Conservation (phyloP, 1,284 basidiomycete genomes). For the Pulveroboletus ridleyi region DNA sequence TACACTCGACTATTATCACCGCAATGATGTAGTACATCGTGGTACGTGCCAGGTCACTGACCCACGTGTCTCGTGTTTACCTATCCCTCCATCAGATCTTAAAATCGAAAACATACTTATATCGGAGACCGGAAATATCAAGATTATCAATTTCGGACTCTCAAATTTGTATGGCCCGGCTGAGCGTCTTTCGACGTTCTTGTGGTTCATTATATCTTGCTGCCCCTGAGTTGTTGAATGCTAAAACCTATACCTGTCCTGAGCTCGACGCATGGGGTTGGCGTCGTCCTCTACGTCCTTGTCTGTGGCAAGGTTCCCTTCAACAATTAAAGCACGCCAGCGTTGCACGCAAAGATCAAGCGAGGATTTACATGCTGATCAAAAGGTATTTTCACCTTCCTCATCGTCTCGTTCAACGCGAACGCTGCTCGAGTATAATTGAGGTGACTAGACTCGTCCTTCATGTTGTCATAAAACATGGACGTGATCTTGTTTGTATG, state of each 20-base stretch:
- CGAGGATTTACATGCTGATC: slow-evolving; percentile 63
- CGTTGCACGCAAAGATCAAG: slow-evolving; percentile 99
- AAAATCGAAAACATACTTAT: slow-evolving; percentile 99
- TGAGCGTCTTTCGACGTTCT: slow-evolving; percentile 89
- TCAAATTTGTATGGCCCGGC: slow-evolving; percentile 96
- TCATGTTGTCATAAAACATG: too few relatives aligned
- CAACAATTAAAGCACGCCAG: slow-evolving; percentile 99
- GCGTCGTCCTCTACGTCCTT: slow-evolving; percentile 96
- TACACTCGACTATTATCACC: slow-evolving; percentile 96
- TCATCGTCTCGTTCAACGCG: too few relatives aligned
- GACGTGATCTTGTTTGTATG: too few relatives aligned
- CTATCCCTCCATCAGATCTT: slow-evolving; percentile 60
- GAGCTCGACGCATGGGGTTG: slow-evolving; percentile 99
- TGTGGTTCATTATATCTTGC: slow-evolving; percentile 99
- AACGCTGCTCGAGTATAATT: too few relatives aligned
- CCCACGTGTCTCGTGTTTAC: slow-evolving; percentile 20
- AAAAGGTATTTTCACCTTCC: too few relatives aligned
- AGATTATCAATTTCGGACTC: slow-evolving; percentile 99
- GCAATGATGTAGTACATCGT: slow-evolving; percentile 97
- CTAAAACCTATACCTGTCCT: slow-evolving; percentile 95
- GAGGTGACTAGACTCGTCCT: too few relatives aligned
- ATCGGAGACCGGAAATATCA: slow-evolving; percentile 98
- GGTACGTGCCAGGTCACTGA: slow-evolving; percentile 46
- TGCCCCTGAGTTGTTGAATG: slow-evolving; percentile 96
- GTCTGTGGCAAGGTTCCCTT: slow-evolving; percentile 99